Evolutionary conservation across 352 stramenopile species (phyloP).

Genomic region (Globisporangium canariense): DNA sequence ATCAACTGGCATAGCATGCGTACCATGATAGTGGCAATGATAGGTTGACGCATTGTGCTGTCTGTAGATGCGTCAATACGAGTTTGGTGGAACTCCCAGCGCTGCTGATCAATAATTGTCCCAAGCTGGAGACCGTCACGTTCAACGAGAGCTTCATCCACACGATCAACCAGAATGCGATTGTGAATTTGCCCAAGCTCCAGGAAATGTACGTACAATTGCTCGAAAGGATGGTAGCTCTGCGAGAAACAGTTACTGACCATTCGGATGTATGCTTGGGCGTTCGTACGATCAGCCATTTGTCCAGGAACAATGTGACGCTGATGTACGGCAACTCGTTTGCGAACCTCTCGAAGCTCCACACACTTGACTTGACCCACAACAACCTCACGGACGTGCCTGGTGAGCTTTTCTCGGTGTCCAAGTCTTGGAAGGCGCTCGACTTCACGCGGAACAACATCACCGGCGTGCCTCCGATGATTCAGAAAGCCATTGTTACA

Average conservation of each 20-base stretch:
- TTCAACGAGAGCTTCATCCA: slow-evolving; percentile 43
- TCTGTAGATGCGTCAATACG: slow-evolving; percentile 36
- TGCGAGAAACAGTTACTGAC: slow-evolving; percentile 1
- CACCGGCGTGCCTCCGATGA: slow-evolving; percentile 29
- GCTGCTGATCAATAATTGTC: slow-evolving; percentile 33
- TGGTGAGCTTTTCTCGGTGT: slow-evolving; percentile 32
- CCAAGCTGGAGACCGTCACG: slow-evolving; percentile 28
- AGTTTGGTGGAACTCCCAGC: slow-evolving; percentile 32
- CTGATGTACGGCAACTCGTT: slow-evolving; percentile 39
- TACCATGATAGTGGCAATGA: neutral
- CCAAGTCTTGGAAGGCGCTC: slow-evolving; percentile 50
- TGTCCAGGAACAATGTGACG: slow-evolving; percentile 45
- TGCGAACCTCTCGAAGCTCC: slow-evolving; percentile 37
- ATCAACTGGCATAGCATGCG: too few relatives aligned
- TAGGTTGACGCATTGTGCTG: slow-evolving; percentile 4
- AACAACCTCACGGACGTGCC: slow-evolving; percentile 48
- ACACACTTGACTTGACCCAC: slow-evolving; percentile 54
- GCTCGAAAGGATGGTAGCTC: neutral
- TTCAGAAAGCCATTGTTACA: slow-evolving; percentile 33
- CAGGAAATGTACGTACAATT: slow-evolving; percentile 30
- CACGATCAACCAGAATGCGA: slow-evolving; percentile 24
- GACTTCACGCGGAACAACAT: slow-evolving; percentile 57
- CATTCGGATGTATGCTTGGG: neutral
- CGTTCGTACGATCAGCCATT: slow-evolving; percentile 18
- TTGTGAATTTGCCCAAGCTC: slow-evolving; percentile 37